Base-by-base conservation (phyloP, 768 basidiomycete species). In the Lentinula sp. region DNA sequence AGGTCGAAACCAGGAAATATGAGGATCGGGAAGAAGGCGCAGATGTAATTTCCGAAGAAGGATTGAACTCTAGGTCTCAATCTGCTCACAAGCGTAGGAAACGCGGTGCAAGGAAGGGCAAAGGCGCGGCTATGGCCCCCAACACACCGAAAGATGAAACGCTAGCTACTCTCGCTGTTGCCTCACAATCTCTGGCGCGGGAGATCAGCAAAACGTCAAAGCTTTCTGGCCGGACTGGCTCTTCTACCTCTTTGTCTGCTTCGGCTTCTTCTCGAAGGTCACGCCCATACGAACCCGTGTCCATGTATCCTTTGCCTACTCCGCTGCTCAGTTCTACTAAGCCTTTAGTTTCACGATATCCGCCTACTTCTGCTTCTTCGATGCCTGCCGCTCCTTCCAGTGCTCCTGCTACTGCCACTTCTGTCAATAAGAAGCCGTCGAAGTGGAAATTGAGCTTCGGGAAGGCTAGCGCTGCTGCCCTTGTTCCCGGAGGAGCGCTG, bases 381-480 rank as follows among this genome's bases (percentile, higher is more conserved):
- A 53, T 67, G 46, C 64, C 70, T 49, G 55, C 66, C 6, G 36
- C 67, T 28, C 61, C 73, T 0, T 63, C 76, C 12, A 56, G 55
- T 33, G 63, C 72, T 6, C 74, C 83, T 28, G 75, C 81, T 37
- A 76, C 81, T 64, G 69, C 75, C 60, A 35, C 70, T 5, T 60
- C 61, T 60, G 66, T 69, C 64, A 65, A 72, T 60, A 93, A 92
- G 79, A 93, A 93, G 78, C 79, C 89, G 57, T 91, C 88, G n/a
- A 91, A 86, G 68, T 88, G 93, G 91, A 91, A 88, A 74, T 78
- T 91, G 67, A 79, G 85, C 66, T 89, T 93, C 72, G 79, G 90
- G 63, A 86, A 85, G 75, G 77, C 74, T 68, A 80, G 71, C 65
- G 71, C 76, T 41, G 66, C 78, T 56, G 68, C 75, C 42, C 65